Conservation (phyloP, 1,284 basidiomycete genomes). For the Ceraceosorus bombacis region DNA sequence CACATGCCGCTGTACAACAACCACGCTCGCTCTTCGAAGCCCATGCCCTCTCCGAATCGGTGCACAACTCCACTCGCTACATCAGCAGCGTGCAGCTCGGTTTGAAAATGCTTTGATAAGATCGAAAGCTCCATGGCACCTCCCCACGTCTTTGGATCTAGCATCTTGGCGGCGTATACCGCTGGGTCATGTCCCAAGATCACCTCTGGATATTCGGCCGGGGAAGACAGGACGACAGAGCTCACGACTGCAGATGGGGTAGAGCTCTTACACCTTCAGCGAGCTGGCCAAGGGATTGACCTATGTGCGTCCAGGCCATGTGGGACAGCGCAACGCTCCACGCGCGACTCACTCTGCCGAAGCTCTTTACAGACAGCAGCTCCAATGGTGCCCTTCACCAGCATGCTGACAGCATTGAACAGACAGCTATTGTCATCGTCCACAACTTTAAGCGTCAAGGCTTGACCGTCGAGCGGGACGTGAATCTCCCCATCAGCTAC, state of each 20-base stretch:
- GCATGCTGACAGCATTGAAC: constrained; percentile 24
- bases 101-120: constrained; percentile 18
- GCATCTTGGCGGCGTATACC: constrained; percentile 6
- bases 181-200: constrained; percentile 19
- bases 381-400: constrained; percentile 16
- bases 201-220: constrained; percentile 21
- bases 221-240: constrained; percentile 16
- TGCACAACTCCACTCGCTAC: constrained; percentile 23
- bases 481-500: not conserved
- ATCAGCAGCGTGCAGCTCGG: constrained; percentile 26
- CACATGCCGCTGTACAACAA: constrained; percentile 31
- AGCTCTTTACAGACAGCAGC: constrained; percentile 13
- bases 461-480: constrained; percentile 5
- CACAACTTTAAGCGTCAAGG: constrained; percentile 22
- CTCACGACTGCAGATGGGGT: constrained; percentile 13
- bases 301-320: too few relatives aligned
- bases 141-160: constrained; percentile 19
- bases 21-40: constrained; percentile 16
- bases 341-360: constrained; percentile 8
- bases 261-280: not conserved
- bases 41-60: constrained; percentile 26
- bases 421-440: constrained; percentile 39
- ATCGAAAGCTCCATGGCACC: constrained; percentile 34
- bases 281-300: not conserved
- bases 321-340: too few relatives aligned